Conservation (phyloP, 305 asterid genomes). For the Solanum hybrid region DNA sequence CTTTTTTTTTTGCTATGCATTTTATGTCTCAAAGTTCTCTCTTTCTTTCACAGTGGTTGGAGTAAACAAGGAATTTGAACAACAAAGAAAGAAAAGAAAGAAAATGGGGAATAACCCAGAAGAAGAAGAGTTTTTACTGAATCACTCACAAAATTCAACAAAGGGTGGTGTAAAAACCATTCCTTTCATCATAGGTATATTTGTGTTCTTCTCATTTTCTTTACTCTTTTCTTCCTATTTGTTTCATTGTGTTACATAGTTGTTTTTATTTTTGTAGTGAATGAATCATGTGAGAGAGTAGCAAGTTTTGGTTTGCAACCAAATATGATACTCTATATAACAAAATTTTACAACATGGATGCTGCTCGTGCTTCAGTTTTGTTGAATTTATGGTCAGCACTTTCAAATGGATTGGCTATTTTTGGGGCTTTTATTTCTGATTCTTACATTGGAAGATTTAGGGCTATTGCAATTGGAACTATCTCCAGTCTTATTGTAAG, state of each 20-base stretch:
- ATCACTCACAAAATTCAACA: not conserved
- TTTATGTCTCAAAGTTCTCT: not conserved
- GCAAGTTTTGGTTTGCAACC: conserved; percentile 46
- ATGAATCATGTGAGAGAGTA: conserved; percentile 45
- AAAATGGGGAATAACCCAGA: not conserved
- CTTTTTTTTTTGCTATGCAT: too few species aligned
- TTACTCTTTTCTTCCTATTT: too few species aligned
- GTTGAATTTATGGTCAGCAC: conserved; percentile 45
- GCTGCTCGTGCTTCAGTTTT: conserved; percentile 18
- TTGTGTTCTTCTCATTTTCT: not conserved
- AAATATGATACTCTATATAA: conserved; percentile 53
- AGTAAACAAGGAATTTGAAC: not conserved
- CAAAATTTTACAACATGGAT: conserved; percentile 36
- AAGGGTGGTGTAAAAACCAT: not conserved
- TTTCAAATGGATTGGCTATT: conserved; percentile 36
- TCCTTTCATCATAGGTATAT: not conserved
- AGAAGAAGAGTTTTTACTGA: not conserved
- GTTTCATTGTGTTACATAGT: too few species aligned
- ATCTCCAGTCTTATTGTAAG: conserved; percentile 41
- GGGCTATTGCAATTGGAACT: conserved; percentile 44
- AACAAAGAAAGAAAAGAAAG: not conserved
- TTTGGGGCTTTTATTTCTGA: conserved; percentile 55
- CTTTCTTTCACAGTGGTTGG: not conserved
- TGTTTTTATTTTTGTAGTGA: conserved; percentile 13
- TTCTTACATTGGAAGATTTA: conserved; percentile 51